Evolutionary conservation across 768 basidiomycete genomes (phyloP), one percentile per base, ranked within the genome.

Genomic region (Myochromella boudieri): DNA sequence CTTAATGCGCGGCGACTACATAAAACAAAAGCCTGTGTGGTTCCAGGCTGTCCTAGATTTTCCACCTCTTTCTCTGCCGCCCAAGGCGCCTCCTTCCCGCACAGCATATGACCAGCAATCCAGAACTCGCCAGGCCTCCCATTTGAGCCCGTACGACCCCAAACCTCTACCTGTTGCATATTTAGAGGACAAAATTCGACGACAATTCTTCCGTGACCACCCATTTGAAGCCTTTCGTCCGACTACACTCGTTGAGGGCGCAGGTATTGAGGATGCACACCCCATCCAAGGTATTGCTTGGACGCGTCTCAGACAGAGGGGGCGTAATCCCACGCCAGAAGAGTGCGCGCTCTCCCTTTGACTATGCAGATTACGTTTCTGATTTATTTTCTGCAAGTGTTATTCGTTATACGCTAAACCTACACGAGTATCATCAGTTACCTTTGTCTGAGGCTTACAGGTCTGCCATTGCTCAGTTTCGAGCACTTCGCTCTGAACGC

Each of bases 191-290:
- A 74, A 79, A 51, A 71, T 98, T 48, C 83, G 97, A 27, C 75
- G 82, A 44, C 90, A 91, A 63, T 98, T 99, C 75, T 98, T 95
- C 73, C 74, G 75, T 32, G 97, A 99, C 70, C 95, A 97, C 63
- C 94, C 97, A 6, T 97, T 97, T 60, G 95, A 99, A 69, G 87
- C 92, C 1, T 89, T 95, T 67, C 76, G 95, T 33, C 83, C 92
- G 1, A 73, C 75, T 7, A 83, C 79, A 9, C 63, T 99, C 42
- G 80, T 90, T 0, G 97, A 99, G 68, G 75, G 74, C 12, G 81
- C 71, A 15, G 64, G 62, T 14, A 72, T 90, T 40, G 74, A 78
- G 59, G 68, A 74, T 15, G 71, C 77, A 33, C 80, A 86, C 57
- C 74, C 76, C 12, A 59, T 87, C 2, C 65, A 60, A 26, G 92